Conservation (phyloP, 208 protist genomes). For the Acanthamoeba lenticulata region DNA sequence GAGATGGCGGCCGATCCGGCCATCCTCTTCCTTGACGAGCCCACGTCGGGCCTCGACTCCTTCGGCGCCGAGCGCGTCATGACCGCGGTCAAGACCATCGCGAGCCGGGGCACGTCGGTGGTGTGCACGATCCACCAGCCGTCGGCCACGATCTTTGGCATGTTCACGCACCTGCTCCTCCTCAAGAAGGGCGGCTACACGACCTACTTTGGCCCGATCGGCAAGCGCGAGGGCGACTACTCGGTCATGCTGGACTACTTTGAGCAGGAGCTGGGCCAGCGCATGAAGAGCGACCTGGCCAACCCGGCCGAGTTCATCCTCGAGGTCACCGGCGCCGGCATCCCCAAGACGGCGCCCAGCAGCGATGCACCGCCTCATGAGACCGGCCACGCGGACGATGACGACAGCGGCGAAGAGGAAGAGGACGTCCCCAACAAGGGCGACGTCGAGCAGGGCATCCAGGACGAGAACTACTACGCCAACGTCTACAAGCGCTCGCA, state of each 20-base stretch:
- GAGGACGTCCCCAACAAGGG: not conserved
- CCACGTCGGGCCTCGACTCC: conserved; percentile 64
- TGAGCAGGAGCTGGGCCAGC: not conserved
- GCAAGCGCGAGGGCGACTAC: not conserved
- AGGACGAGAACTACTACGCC: not conserved
- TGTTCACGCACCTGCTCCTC: conserved; percentile 70
- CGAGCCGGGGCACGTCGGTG: not conserved
- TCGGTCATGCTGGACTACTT: conserved; percentile 57
- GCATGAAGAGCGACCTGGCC: conserved; percentile 33
- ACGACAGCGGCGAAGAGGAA: not conserved
- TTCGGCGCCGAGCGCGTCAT: conserved; percentile 60
- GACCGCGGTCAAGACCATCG: conserved; percentile 55
- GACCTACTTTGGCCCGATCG: conserved; percentile 57
- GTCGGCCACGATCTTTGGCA: conserved; percentile 6
- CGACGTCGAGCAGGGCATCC: not conserved
- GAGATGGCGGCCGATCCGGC: conserved; percentile 79
- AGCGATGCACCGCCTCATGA: not conserved
- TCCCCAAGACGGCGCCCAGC: conserved; percentile 64
- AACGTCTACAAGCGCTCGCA: not conserved
- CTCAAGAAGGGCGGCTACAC: conserved; percentile 62
- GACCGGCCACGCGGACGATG: not conserved
- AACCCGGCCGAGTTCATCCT: conserved; percentile 65
- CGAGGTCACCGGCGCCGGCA: conserved; percentile 43
- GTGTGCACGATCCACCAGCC: conserved; percentile 70
- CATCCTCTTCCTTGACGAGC: conserved; percentile 80